Percentiles rank a stretch among this genome's conserved stretches.
These are phyloP conservation scores for Macaranga tanarius DNA, from an alignment of 441 rosid species.

Conservation along the genomic window DNA sequence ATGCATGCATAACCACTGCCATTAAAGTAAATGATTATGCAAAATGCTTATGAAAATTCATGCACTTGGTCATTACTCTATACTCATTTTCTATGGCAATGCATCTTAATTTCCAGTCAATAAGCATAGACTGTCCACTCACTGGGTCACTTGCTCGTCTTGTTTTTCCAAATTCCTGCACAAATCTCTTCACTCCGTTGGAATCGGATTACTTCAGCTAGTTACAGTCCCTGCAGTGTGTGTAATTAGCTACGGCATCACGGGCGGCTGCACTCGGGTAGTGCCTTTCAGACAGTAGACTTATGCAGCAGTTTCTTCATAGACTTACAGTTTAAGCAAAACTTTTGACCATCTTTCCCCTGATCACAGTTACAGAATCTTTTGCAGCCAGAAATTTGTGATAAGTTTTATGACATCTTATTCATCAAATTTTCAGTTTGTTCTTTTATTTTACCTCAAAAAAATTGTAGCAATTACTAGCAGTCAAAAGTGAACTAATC, in stretches of 20 bases:
- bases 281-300: too few relatives aligned
- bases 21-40: not conserved
- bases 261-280: too few relatives aligned
- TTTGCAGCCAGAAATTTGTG: too few relatives aligned
- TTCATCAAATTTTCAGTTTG: too few relatives aligned
- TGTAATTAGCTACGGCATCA: not conserved
- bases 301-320: too few relatives aligned
- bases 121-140: not conserved
- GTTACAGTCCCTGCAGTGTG: not conserved
- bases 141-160: not conserved
- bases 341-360: too few relatives aligned
- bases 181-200: not conserved
- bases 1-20: not conserved
- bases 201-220: not conserved
- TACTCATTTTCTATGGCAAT: not conserved
- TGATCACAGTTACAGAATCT: too few relatives aligned
- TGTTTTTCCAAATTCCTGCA: not conserved
- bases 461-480: too few relatives aligned
- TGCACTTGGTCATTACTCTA: not conserved
- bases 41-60: not conserved
- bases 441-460: too few relatives aligned
- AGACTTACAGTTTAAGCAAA: too few relatives aligned
- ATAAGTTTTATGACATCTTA: too few relatives aligned
- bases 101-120: not conserved
- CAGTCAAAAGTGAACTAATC: too few relatives aligned